phyloP scores from a whole-genome alignment of 352 stramenopile species.

The Globisporangium cystogenes region DNA sequence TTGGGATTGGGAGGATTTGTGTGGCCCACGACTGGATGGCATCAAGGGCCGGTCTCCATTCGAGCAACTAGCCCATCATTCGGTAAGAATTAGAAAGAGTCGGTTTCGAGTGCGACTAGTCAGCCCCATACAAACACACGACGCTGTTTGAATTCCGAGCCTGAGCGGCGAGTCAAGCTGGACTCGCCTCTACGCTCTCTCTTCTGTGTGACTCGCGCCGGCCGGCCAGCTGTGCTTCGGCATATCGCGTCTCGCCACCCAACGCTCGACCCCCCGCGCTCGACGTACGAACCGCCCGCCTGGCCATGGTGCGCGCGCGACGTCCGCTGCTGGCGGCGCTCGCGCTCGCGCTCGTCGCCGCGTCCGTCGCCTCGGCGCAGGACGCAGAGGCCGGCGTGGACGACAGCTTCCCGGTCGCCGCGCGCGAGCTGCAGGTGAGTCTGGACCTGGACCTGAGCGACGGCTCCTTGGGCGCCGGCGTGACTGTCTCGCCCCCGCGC shows the following conservation, averaged over 20 bases:
- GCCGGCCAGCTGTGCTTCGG: too few species aligned
- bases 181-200: too few species aligned
- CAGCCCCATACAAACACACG: not conserved
- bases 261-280: too few species aligned
- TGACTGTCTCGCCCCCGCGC: constrained; percentile 1
- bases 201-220: too few species aligned
- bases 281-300: too few species aligned
- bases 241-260: too few species aligned
- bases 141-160: not conserved
- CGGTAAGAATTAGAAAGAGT: not conserved
- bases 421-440: constrained; percentile 5
- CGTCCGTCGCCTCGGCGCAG: constrained; percentile 6
- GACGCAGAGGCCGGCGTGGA: constrained; percentile 6
- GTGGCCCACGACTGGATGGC: too few species aligned
- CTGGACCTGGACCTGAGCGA: not conserved
- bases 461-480: not conserved
- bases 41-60: too few species aligned
- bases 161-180: not conserved
- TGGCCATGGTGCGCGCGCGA: not conserved
- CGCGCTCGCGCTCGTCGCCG: constrained; percentile 7
- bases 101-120: not conserved
- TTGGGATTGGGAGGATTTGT: too few species aligned
- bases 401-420: not conserved
- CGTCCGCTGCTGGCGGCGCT: too few species aligned
- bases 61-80: too few species aligned